phyloP scores from a whole-genome alignment of 129 eudicot genomes.

The Oenanthe sinensis region DNA sequence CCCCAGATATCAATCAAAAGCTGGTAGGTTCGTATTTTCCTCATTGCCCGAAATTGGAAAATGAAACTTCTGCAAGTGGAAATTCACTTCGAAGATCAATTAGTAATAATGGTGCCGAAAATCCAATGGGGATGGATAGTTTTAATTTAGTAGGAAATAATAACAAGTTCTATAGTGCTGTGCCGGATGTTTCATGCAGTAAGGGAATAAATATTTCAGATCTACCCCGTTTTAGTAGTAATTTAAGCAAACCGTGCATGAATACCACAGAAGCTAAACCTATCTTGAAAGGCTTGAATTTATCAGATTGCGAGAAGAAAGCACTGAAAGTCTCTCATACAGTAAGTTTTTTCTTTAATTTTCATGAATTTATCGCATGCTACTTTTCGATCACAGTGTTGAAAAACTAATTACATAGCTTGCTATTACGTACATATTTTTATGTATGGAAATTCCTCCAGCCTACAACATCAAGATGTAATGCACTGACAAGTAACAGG shows the following conservation, averaged over 20 bases:
- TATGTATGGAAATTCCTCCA: slow-evolving; percentile 14
- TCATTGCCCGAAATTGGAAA: slow-evolving; percentile 24
- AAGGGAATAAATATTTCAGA: slow-evolving; percentile 37
- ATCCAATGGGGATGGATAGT: slow-evolving; percentile 22
- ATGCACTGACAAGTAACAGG: slow-evolving; percentile 25
- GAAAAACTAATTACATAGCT: background rate
- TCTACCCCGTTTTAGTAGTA: slow-evolving; percentile 25
- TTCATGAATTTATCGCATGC: background rate
- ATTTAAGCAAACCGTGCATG: slow-evolving; percentile 24
- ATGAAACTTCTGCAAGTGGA: slow-evolving; percentile 20
- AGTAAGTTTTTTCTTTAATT: slow-evolving; percentile 20
- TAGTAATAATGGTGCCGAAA: slow-evolving; percentile 17
- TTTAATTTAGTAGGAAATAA: slow-evolving; percentile 22
- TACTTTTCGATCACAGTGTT: background rate
- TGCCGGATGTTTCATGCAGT: slow-evolving; percentile 19
- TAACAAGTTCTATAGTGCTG: slow-evolving; percentile 26
- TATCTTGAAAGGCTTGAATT: slow-evolving; percentile 27
- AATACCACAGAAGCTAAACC: slow-evolving; percentile 21
- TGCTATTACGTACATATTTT: background rate
- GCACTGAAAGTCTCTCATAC: slow-evolving; percentile 28
- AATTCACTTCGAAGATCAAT: slow-evolving; percentile 15
- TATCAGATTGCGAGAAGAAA: slow-evolving; percentile 32
- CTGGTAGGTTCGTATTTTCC: background rate
- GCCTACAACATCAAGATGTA: slow-evolving; percentile 32
- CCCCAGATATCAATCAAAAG: background rate